A percentile compares a stretch with the other conserved stretches of the same genome.
Conservation (phyloP, 352 stramenopile species). For the Pythium volutum region DNA sequence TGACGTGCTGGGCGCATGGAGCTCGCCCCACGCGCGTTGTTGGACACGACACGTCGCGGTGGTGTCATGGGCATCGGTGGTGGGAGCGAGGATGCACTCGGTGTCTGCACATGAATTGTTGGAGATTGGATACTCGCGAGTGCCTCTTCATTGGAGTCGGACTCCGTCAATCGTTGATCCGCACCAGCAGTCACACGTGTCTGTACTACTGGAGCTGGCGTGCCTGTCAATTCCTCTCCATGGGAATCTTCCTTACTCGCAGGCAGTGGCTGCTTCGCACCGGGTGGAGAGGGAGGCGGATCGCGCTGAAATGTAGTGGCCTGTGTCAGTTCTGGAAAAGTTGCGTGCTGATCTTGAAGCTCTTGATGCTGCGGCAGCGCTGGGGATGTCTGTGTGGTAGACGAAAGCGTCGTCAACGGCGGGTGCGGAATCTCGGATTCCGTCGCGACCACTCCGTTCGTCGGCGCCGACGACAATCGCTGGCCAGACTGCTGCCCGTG, state of each 20-base stretch:
- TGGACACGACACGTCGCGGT: background rate
- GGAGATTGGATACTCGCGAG: background rate
- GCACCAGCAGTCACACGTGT: too few species aligned
- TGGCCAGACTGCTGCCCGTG: background rate
- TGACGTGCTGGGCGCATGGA: background rate
- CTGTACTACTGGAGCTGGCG: too few species aligned
- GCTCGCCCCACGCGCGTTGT: background rate
- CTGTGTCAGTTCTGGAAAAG: background rate
- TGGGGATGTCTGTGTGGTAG: background rate
- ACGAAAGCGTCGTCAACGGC: background rate
- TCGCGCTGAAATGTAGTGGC: background rate
- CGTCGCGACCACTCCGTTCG: background rate
- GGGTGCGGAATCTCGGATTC: background rate
- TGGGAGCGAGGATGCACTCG: background rate
- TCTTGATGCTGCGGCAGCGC: background rate
- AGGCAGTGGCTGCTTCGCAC: background rate
- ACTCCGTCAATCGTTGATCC: background rate
- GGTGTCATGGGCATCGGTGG: background rate
- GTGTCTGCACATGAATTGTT: background rate
- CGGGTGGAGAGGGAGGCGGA: background rate
- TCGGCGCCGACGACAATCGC: background rate
- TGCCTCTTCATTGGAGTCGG: background rate
- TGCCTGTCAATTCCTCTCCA: too few species aligned
- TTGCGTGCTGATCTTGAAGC: background rate
- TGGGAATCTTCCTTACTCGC: background rate